Evolutionary conservation across 1,284 basidiomycete species (phyloP).

Genomic region (Trichosporon inkin): DNA sequence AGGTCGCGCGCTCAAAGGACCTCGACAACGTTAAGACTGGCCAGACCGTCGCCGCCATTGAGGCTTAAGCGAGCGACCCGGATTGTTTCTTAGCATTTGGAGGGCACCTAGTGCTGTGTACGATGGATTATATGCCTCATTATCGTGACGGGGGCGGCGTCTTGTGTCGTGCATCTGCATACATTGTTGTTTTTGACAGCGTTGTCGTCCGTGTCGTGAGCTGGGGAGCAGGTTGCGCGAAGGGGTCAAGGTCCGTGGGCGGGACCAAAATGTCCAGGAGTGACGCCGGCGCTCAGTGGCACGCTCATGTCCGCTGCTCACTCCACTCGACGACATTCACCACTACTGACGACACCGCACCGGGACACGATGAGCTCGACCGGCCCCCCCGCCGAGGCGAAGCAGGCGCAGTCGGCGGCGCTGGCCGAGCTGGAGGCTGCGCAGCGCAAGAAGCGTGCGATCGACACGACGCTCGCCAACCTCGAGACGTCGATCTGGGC

Average conservation of each 20-base stretch:
- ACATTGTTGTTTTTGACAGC: not conserved
- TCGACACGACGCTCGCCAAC: conserved; percentile 43
- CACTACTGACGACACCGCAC: not conserved
- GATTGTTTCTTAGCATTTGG: conserved; percentile 24
- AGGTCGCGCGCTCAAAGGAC: conserved; percentile 87
- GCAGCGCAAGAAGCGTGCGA: conserved; percentile 37
- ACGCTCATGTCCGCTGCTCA: not conserved
- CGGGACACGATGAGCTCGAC: conserved; percentile 33
- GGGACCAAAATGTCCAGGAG: not conserved
- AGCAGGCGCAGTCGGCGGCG: conserved; percentile 44
- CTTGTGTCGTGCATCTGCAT: not conserved
- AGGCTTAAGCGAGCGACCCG: conserved; percentile 42
- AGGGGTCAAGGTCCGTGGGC: not conserved
- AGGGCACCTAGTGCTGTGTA: conserved; percentile 36
- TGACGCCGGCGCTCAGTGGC: too few species aligned
- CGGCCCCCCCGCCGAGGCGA: conserved; percentile 47
- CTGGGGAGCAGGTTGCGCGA: not conserved
- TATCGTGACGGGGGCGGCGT: conserved; percentile 4
- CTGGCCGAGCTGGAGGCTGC: conserved; percentile 44
- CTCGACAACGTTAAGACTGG: conserved; percentile 56
- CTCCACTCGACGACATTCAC: not conserved
- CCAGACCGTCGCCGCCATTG: conserved; percentile 50
- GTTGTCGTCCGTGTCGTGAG: not conserved
- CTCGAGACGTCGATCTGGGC: conserved; percentile 53
- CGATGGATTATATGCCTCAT: conserved; percentile 43